Evolutionary conservation across 768 basidiomycete species (phyloP).

Genomic region (Phanerochaete sordida): DNA sequence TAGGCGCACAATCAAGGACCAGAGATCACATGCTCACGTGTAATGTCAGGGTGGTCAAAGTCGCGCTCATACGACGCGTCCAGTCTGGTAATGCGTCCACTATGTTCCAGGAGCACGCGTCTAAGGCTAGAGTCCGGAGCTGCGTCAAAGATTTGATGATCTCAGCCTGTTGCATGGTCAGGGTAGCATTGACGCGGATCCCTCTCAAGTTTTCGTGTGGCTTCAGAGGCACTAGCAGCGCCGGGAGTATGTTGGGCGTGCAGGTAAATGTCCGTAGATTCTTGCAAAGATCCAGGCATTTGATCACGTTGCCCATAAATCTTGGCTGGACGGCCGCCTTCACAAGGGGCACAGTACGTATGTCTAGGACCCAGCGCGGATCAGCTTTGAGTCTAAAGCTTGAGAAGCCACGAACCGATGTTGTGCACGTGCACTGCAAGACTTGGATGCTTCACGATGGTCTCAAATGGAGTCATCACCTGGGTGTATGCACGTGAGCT

Average conservation of each 20-base stretch:
- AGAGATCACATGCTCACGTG: slow-evolving; percentile 46
- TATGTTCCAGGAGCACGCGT: slow-evolving; percentile 60
- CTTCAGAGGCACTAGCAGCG: slow-evolving; percentile 46
- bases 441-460: slow-evolving; percentile 47
- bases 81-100: slow-evolving; percentile 59
- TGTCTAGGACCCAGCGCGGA: slow-evolving; percentile 36
- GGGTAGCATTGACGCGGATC: slow-evolving; percentile 47
- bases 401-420: slow-evolving; percentile 43
- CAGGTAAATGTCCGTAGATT: slow-evolving; percentile 60
- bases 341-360: slow-evolving; percentile 43
- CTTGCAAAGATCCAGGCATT: slow-evolving; percentile 43
- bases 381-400: slow-evolving; percentile 3
- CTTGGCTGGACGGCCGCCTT: slow-evolving; percentile 27
- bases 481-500: not conserved
- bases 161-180: slow-evolving; percentile 49
- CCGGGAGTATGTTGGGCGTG: slow-evolving; percentile 42
- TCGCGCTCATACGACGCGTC: slow-evolving; percentile 38
- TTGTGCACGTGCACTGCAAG: slow-evolving; percentile 56
- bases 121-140: slow-evolving; percentile 48
- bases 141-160: slow-evolving; percentile 37
- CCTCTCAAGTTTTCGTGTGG: slow-evolving; percentile 41
- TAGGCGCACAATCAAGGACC: not conserved
- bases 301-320: slow-evolving; percentile 52
- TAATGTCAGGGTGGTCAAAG: slow-evolving; percentile 53
- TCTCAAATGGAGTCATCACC: slow-evolving; percentile 59